Conservation (phyloP, 2,329 filamentous ascomycete species). For the Ascosphaera pollenicola region DNA sequence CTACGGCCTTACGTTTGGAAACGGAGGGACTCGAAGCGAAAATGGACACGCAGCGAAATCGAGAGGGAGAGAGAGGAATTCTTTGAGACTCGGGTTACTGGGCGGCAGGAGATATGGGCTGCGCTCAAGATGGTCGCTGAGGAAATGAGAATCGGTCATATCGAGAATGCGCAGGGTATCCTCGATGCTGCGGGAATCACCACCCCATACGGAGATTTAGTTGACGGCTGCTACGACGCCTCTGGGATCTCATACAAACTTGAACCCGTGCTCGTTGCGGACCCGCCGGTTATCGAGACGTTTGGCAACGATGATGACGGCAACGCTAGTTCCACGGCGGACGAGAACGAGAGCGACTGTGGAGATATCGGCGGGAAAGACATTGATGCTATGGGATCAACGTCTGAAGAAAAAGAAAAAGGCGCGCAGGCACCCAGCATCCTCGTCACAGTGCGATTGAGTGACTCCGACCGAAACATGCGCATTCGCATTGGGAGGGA, state of each 20-base stretch:
- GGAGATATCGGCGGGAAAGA: slow-evolving; percentile 3
- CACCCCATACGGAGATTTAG: slow-evolving; percentile 48
- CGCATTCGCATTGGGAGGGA: slow-evolving; percentile 33
- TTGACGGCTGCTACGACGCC: slow-evolving; percentile 49
- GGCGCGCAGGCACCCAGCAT: slow-evolving; percentile 33
- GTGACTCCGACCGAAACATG: no score
- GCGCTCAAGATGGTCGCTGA: slow-evolving; percentile 47
- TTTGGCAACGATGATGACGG: no score
- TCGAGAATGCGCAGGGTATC: slow-evolving; percentile 57
- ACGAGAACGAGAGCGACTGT: slow-evolving; percentile 7
- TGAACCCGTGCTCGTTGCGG: slow-evolving; percentile 44
- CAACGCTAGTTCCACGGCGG: slow-evolving; percentile 5
- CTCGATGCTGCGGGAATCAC: slow-evolving; percentile 58
- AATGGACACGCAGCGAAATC: slow-evolving; percentile 49
- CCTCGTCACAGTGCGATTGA: slow-evolving; percentile 39
- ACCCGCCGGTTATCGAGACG: no score
- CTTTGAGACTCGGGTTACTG: slow-evolving; percentile 75
- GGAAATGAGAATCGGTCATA: slow-evolving; percentile 38
- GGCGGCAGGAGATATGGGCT: slow-evolving; percentile 58
- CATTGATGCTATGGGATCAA: slow-evolving; percentile 1
- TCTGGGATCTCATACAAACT: slow-evolving; percentile 48
- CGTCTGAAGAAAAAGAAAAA: slow-evolving; percentile 36
- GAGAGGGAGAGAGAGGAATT: slow-evolving; percentile 56
- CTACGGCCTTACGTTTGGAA: slow-evolving; percentile 44
- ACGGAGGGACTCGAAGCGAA: slow-evolving; percentile 34